Percentiles rank a stretch among this genome's conserved stretches.
Evolutionary conservation across 495 filamentous ascomycete species (phyloP).

Genomic region (Podospora pseudocomata): DNA sequence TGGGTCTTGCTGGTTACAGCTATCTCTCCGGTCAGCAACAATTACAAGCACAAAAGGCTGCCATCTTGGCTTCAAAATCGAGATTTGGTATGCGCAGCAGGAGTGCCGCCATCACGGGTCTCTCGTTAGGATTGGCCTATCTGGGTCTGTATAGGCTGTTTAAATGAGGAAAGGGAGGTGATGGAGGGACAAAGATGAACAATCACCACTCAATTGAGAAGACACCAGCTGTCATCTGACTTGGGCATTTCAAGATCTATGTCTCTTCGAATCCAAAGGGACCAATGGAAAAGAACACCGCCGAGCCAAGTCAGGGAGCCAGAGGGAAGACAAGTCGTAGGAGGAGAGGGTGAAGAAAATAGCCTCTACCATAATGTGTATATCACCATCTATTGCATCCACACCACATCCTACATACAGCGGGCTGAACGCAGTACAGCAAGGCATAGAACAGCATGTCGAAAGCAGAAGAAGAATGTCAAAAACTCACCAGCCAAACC

Average conservation of each 20-base stretch:
- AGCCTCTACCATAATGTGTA: not conserved
- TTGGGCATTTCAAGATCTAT: not conserved
- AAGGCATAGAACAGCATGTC: not conserved
- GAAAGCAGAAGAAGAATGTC: not conserved
- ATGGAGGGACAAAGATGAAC: not conserved
- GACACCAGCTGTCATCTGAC: not conserved
- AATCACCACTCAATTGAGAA: not conserved
- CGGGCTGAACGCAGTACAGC: not conserved
- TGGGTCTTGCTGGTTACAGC: slow-evolving; percentile 85
- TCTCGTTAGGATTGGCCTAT: slow-evolving; percentile 65
- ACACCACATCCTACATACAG: not conserved
- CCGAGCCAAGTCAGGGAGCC: not conserved
- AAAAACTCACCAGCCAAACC: not conserved
- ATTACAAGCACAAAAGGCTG: slow-evolving; percentile 63
- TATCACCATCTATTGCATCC: not conserved
- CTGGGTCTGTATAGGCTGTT: slow-evolving; percentile 56
- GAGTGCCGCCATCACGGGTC: slow-evolving; percentile 63
- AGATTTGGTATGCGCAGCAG: slow-evolving; percentile 75
- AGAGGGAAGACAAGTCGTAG: not conserved
- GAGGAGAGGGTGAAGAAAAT: not conserved
- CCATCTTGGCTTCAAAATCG: slow-evolving; percentile 65
- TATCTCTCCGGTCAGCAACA: slow-evolving; percentile 77
- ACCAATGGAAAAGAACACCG: not conserved
- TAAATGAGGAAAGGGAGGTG: slow-evolving; percentile 16
- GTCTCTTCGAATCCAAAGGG: not conserved